A percentile compares a stretch with the other conserved stretches of the same genome.
These are phyloP conservation scores for Amanita muscaria DNA, from an alignment of 768 basidiomycete genomes.

Conservation along the genomic window DNA sequence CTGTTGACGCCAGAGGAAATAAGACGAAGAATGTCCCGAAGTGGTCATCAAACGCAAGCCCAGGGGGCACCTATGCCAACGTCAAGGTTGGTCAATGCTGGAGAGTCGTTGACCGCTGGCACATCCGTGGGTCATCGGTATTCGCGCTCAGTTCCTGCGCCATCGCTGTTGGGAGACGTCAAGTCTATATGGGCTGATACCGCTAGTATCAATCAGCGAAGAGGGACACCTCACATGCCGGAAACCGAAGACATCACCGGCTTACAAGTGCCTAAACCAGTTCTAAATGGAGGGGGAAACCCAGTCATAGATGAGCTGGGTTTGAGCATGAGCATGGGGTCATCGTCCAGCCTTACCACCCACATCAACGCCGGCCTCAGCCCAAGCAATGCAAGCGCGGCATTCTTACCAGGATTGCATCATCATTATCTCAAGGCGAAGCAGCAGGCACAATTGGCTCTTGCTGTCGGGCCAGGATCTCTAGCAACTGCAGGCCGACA, in stretches of 20 bases:
- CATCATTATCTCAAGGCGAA: slow-evolving; percentile 51
- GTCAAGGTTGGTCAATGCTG: slow-evolving; percentile 2
- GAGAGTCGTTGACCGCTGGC: slow-evolving; percentile 7
- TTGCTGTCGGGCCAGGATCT: slow-evolving; percentile 10
- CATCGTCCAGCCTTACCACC: slow-evolving; percentile 8
- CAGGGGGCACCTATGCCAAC: slow-evolving; percentile 6
- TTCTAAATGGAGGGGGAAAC: slow-evolving; percentile 12
- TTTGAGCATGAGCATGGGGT: slow-evolving; percentile 29
- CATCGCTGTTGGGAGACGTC: slow-evolving; percentile 66
- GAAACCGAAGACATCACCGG: slow-evolving; percentile 36
- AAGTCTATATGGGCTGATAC: slow-evolving; percentile 76
- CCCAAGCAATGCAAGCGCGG: slow-evolving; percentile 75
- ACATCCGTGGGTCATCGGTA: slow-evolving; percentile 45
- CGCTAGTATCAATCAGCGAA: slow-evolving; percentile 13
- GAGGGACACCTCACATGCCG: slow-evolving; percentile 23
- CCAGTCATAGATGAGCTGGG: slow-evolving; percentile 22
- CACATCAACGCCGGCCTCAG: slow-evolving; percentile 32
- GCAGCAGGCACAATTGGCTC: slow-evolving; percentile 19
- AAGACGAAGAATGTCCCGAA: slow-evolving; percentile 71
- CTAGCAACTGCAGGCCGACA: neutral
- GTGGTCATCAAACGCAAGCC: slow-evolving; percentile 23
- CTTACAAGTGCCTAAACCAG: slow-evolving; percentile 40
- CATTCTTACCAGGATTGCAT: slow-evolving; percentile 69
- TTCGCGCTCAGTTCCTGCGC: slow-evolving; percentile 75
- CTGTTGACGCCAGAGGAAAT: slow-evolving; percentile 85